Evolutionary conservation across 2,329 filamentous ascomycete species (phyloP), one percentile per base, ranked within the genome.

Genomic region (Sporothrix globosa): DNA sequence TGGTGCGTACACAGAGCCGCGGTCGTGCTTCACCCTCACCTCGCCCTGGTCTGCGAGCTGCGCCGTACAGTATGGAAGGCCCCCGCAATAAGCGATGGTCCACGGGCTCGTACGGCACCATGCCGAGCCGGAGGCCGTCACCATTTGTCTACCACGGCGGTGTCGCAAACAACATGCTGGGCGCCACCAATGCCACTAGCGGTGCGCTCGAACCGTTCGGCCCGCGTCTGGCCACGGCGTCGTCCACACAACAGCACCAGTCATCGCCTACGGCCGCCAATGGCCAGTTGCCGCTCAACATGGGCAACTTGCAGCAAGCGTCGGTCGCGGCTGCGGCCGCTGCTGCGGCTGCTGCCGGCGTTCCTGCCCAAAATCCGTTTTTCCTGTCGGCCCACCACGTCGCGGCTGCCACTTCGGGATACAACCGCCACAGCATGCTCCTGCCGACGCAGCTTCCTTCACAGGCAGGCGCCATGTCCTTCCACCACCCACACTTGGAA

Each of bases 61-160:
- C 88, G 21, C 91, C 91, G 0, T 93, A 93, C 80, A 89, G 82
- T 67, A 84, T 92, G 67, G 90, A 92, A 60, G 86, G 84, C 68
- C 84, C 83, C 60, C 86, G 90, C 73, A 88, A 85, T 77, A 92
- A 93, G 83, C 85, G 91, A 74, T 93, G 91, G 91, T 93, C 91
- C 24, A 93, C 91, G 3, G 91, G 90, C 17, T 92, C 90, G 3
- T 92, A 90, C 72, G 88, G 85, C 24, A 85, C 88, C 1, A 79
- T 82, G 24, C 83, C 83, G 30, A 86, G 81, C 75, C 82, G 86
- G 70, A 83, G 88, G 44, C 84, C 85, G 34, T 84, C 88, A 44
- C 85, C 90, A 2, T 88, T 89, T 73, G 83, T 90, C 56, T 90
- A 90, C 78, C 86, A 90, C 73, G 58, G 48, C 9, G 52, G 67